Evolutionary conservation across 2,329 filamentous ascomycete genomes (phyloP).

Genomic region (Cadophora luteo-olivacea): DNA sequence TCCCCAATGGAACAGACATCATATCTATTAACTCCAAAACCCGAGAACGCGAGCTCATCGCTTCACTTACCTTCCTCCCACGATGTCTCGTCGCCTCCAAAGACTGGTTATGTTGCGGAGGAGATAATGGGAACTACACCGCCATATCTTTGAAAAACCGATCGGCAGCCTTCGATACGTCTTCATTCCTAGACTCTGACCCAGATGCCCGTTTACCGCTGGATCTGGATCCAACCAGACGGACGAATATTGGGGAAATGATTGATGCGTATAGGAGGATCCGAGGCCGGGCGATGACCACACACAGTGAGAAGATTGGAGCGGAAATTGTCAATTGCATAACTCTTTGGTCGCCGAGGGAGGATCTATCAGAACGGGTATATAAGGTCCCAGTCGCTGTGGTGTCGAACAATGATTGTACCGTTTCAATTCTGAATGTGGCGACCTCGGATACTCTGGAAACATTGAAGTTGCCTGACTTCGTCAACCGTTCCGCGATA

Average conservation of each 20-base stretch:
- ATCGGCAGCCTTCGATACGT: slow-evolving; percentile 18
- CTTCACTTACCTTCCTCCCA: slow-evolving; percentile 73
- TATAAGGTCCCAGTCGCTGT: slow-evolving; percentile 67
- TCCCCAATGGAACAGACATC: slow-evolving; percentile 77
- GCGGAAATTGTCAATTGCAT: slow-evolving; percentile 70
- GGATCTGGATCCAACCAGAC: slow-evolving; percentile 48
- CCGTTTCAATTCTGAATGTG: slow-evolving; percentile 83
- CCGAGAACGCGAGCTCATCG: slow-evolving; percentile 76
- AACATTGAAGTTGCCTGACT: slow-evolving; percentile 76
- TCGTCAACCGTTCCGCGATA: slow-evolving; percentile 92
- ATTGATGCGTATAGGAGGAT: slow-evolving; percentile 27
- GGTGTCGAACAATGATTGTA: slow-evolving; percentile 90
- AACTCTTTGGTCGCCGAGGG: slow-evolving; percentile 63
- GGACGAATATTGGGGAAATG: slow-evolving; percentile 29
- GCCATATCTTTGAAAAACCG: slow-evolving; percentile 39
- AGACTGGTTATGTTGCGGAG: slow-evolving; percentile 91
- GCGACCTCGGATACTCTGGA: slow-evolving; percentile 71
- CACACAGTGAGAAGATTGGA: slow-evolving; percentile 57
- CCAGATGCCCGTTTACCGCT: slow-evolving; percentile 64
- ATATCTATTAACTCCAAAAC: slow-evolving; percentile 73
- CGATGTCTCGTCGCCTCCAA: slow-evolving; percentile 85
- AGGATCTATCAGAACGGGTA: slow-evolving; percentile 44
- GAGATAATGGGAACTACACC: slow-evolving; percentile 83
- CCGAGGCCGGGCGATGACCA: slow-evolving; percentile 42
- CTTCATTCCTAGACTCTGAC: slow-evolving; percentile 46